phyloP scores from a whole-genome alignment of 352 stramenopile species.

The Phytophthora agathidicida region DNA sequence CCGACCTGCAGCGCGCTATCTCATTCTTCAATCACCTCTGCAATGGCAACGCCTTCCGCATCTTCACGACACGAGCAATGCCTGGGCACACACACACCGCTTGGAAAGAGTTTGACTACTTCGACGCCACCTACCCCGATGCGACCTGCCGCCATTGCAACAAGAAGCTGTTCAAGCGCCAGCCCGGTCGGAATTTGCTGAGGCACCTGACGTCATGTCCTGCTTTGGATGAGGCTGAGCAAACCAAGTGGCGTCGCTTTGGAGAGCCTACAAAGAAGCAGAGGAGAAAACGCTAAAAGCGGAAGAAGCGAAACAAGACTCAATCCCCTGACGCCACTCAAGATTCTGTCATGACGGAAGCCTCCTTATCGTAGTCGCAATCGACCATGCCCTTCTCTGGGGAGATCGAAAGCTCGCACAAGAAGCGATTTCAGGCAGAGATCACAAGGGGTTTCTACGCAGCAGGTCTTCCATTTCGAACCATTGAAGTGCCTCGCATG shows the following conservation, averaged over 20 bases:
- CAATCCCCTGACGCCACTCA: neutral
- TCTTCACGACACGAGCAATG: neutral
- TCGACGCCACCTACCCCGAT: neutral
- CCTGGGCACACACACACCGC: neutral
- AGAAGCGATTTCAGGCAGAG: constrained; percentile 1
- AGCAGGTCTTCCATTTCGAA: constrained; percentile 2
- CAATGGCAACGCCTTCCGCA: neutral
- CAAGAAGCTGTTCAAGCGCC: neutral
- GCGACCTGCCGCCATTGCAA: neutral
- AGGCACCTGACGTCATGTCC: neutral
- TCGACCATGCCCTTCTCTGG: neutral
- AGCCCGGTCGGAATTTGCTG: constrained; percentile 3
- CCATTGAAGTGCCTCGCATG: constrained; percentile 3
- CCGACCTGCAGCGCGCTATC: too few species aligned
- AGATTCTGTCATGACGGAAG: constrained; percentile 3
- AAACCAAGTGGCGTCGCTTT: constrained; percentile 2
- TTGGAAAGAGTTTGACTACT: neutral
- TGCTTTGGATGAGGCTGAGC: neutral
- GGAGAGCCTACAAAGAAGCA: constrained; percentile 2
- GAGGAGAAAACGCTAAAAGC: neutral
- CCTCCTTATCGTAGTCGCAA: neutral
- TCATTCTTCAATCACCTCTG: neutral
- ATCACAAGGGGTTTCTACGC: constrained; percentile 8
- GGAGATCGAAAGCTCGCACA: neutral
- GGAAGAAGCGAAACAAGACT: neutral